Evolutionary conservation across 352 stramenopile genomes (phyloP), one percentile per base, ranked within the genome.

Genomic region (Globisporangium nagaii): DNA sequence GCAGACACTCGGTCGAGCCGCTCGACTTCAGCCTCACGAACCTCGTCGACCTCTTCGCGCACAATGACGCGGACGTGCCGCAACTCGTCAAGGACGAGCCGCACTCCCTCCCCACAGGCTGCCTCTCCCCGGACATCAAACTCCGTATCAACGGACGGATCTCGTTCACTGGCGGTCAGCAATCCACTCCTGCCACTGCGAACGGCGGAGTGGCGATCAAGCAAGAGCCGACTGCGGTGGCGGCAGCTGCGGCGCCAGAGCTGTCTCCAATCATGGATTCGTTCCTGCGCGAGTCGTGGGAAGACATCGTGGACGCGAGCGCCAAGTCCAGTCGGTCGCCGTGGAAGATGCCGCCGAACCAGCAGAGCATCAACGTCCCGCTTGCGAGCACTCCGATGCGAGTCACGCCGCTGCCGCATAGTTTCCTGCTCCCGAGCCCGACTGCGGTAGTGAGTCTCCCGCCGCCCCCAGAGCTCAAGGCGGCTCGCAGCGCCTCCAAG

Each of bases 201-300:
- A n/a, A n/a, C 10, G n/a, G 31, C 8, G 15, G 39, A 22, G 5
- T 34, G 4, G 19, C 28, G 3, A 20, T 51, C 22, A 40, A 54
- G 44, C 24, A 63, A 39, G 31, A 53, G 13, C 25, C 32, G 36
- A n/a, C n/a, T n/a, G n/a, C n/a, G n/a, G n/a, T n/a, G n/a, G 30
- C 17, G 11, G 11, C 6, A 22, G 20, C 25, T 27, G 13, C 5
- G 1, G 19, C 64, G 28, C 58, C 66, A 4, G 66, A 65, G 40
- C 72, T 83, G 24, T 84, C 75, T 19, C 73, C 77, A 2, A 49
- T 71, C 31, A 81, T 86, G 66, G 73, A 86, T 44, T 81, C 73
- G 15, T 85, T 86, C 46, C 57, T 86, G 31, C 68, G 67, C 0
- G 77, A 86, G 25, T 72, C 74, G 12, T 88, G 74, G 73, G 71